Conservation (phyloP, 768 basidiomycete genomes). For the Roridomyces roridus region DNA sequence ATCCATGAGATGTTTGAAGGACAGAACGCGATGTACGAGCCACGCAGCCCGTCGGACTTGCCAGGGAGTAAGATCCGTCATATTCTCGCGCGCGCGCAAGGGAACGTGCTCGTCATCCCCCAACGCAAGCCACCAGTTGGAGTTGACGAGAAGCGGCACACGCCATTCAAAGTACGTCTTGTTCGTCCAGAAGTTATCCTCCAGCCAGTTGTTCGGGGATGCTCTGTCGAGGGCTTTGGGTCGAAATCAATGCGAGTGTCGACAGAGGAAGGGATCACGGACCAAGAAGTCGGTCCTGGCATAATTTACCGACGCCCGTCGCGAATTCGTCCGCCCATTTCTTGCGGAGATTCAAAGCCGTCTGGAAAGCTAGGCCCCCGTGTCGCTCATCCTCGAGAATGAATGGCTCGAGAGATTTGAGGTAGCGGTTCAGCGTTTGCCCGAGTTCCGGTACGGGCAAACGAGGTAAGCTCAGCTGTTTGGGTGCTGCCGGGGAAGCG, state of each 20-base stretch:
- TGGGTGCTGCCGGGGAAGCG: slow-evolving; percentile 26
- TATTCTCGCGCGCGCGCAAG: slow-evolving; percentile 43
- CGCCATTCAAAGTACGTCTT: slow-evolving; percentile 91
- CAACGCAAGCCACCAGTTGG: slow-evolving; percentile 96
- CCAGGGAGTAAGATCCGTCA: slow-evolving; percentile 70
- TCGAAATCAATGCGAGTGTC: slow-evolving; percentile 25
- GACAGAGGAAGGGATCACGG: slow-evolving; percentile 11
- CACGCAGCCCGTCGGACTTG: slow-evolving; percentile 88
- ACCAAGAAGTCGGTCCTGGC: slow-evolving; percentile 82
- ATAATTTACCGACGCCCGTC: slow-evolving; percentile 65
- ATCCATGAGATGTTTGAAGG: slow-evolving; percentile 71
- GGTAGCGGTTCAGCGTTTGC: slow-evolving; percentile 77
- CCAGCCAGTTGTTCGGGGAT: slow-evolving; percentile 92
- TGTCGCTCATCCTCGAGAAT: slow-evolving; percentile 74
- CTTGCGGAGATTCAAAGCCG: slow-evolving; percentile 58
- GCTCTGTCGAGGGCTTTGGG: slow-evolving; percentile 75
- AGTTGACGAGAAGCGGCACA: slow-evolving; percentile 83
- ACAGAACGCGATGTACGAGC: slow-evolving; percentile 72
- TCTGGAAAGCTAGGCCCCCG: slow-evolving; percentile 56
- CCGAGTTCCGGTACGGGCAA: slow-evolving; percentile 84
- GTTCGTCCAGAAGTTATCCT: slow-evolving; percentile 91
- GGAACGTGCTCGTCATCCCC: slow-evolving; percentile 75
- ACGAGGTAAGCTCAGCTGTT: slow-evolving; percentile 56
- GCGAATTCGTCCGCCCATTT: slow-evolving; percentile 76
- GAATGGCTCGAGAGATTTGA: slow-evolving; percentile 80